These are phyloP conservation scores for Fusarium oligoseptatum DNA, from an alignment of 2,329 filamentous ascomycete species.

Conservation along the genomic window DNA sequence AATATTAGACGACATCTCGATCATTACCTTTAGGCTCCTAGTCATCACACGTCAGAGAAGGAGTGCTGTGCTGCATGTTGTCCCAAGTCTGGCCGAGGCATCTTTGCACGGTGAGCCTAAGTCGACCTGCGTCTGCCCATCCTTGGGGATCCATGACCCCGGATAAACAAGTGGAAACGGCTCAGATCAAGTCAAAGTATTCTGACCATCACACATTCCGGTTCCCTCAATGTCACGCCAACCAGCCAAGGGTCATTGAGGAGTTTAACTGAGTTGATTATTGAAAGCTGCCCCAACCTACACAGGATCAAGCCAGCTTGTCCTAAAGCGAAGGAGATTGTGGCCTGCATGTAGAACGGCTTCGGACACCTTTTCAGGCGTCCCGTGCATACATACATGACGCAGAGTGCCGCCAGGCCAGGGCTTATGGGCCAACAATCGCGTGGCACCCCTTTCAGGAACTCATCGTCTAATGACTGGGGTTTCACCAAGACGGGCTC, in stretches of 20 bases:
- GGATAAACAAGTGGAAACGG: constrained; percentile 6
- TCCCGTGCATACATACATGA: constrained; percentile 35
- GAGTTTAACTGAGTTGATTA: neutral
- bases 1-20: neutral
- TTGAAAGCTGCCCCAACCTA: neutral
- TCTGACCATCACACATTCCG: neutral
- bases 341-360: constrained; percentile 33
- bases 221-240: neutral
- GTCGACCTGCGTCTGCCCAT: constrained; percentile 4
- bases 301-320: neutral
- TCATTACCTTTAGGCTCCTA: neutral
- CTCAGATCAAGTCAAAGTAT: neutral
- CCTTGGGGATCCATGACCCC: neutral
- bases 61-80: neutral
- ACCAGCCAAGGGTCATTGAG: neutral
- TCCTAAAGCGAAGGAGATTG: constrained; percentile 2
- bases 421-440: constrained; percentile 24
- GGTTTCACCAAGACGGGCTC: neutral
- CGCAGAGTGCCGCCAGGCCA: constrained; percentile 39
- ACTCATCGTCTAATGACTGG: constrained; percentile 1
- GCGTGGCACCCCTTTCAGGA: constrained; percentile 23
- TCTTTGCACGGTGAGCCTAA: neutral
- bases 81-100: constrained; percentile 2
- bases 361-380: constrained; percentile 20
- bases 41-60: neutral